These are phyloP conservation scores for Kodamaea fungicola DNA, from an alignment of 1,139 yeast species.

Conservation along the genomic window DNA sequence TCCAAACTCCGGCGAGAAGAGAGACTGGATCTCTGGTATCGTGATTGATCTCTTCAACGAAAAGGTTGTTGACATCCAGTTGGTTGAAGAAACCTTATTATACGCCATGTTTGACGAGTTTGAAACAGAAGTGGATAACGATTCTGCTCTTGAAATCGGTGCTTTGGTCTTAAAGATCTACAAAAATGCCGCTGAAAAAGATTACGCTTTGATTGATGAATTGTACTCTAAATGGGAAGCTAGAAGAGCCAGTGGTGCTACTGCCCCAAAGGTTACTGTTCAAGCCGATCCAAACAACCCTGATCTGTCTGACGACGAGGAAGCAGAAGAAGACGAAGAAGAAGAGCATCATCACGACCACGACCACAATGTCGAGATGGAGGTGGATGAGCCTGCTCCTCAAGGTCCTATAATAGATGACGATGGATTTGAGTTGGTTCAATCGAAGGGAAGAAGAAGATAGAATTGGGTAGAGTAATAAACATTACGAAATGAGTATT, in stretches of 20 bases:
- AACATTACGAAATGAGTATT: too few species aligned
- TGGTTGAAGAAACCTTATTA: conserved; percentile 79
- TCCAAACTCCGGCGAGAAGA: conserved; percentile 78
- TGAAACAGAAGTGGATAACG: conserved; percentile 84
- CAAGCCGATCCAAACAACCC: conserved; percentile 62
- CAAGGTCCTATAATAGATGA: conserved; percentile 77
- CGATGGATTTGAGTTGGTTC: conserved; percentile 89
- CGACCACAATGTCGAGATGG: conserved; percentile 35
- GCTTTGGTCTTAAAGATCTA: conserved; percentile 62
- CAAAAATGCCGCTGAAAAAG: conserved; percentile 53
- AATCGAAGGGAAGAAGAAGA: conserved; percentile 52
- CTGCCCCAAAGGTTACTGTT: conserved; percentile 31
- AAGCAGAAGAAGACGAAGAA: conserved; percentile 43
- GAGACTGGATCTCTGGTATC: conserved; percentile 33
- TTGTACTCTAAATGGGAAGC: conserved; percentile 58
- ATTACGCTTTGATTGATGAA: conserved; percentile 55
- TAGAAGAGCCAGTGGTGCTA: conserved; percentile 38
- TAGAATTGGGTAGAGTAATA: conserved; percentile 5
- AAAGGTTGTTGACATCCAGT: conserved; percentile 64
- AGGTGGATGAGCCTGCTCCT: conserved; percentile 25
- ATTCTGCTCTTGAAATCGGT: conserved; percentile 75
- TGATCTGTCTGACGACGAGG: conserved; percentile 45
- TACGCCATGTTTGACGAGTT: conserved; percentile 96
- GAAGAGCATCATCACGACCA: conserved; percentile 21
- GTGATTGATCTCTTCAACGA: conserved; percentile 56